Percentiles rank a stretch among this genome's conserved stretches.
Conservation (phyloP, 2,329 filamentous ascomycete species). For the Neoascochyta sp. region DNA sequence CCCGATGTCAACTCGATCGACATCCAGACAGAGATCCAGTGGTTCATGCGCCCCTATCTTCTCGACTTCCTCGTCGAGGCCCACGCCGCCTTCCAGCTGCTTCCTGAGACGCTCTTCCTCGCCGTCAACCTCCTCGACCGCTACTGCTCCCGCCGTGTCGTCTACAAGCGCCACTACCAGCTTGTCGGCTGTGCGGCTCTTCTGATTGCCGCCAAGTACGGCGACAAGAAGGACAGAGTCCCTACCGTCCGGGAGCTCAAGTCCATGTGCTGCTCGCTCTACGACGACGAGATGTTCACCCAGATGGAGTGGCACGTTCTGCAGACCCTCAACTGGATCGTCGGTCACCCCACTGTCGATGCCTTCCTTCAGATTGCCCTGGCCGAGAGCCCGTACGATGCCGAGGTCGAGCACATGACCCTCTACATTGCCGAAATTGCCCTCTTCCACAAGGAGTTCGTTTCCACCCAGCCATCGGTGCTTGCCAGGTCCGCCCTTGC, state of each 20-base stretch:
- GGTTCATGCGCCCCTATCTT: conserved; percentile 98
- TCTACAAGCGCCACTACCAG: conserved; percentile 99
- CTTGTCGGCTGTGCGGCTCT: conserved; percentile 93
- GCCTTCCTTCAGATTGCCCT: conserved; percentile 87
- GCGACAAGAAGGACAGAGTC: conserved; percentile 98
- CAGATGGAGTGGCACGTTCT: conserved; percentile 99
- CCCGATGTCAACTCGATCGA: conserved; percentile 97
- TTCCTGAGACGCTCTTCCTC: conserved; percentile 93
- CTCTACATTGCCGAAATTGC: conserved; percentile 93
- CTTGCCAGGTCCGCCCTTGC: conserved; percentile 86
- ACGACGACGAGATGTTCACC: conserved; percentile 99
- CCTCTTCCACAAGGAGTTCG: conserved; percentile 94
- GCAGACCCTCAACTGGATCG: conserved; percentile 92
- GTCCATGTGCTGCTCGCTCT: conserved; percentile 98
- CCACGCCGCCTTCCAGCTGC: conserved; percentile 86
- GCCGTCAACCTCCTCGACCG: conserved; percentile 94
- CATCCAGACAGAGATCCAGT: conserved; percentile 98
- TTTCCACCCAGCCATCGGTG: conserved; percentile 84
- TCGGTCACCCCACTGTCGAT: conserved; percentile 94
- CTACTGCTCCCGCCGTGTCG: conserved; percentile 95
- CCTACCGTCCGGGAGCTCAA: conserved; percentile 95
- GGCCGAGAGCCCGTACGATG: conserved; percentile 68
- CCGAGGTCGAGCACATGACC: conserved; percentile 90
- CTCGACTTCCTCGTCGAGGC: conserved; percentile 98
- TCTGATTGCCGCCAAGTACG: conserved; percentile 96